phyloP scores from a whole-genome alignment of 1,139 yeast genomes.

The Yamadazyma oceani region DNA sequence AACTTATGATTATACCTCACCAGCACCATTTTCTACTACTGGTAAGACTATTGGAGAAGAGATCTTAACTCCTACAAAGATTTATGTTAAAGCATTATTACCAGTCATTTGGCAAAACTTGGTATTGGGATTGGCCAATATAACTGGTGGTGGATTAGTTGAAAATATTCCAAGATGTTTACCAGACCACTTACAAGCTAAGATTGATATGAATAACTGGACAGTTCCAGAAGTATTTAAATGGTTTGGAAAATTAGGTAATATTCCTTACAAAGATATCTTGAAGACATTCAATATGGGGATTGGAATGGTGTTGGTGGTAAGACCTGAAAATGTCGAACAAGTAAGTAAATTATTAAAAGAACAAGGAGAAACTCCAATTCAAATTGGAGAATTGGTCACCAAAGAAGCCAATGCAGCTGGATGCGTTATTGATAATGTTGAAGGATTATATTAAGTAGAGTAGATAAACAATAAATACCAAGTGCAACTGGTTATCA shows the following conservation, averaged over 20 bases:
- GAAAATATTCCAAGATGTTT: constrained; percentile 96
- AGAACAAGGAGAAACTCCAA: constrained; percentile 73
- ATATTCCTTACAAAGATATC: constrained; percentile 81
- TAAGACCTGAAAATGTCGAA: constrained; percentile 60
- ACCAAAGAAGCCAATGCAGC: constrained; percentile 47
- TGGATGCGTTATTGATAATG: constrained; percentile 68
- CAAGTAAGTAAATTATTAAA: constrained; percentile 54
- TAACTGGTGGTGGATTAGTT: constrained; percentile 97
- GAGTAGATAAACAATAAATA: not conserved
- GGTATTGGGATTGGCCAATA: constrained; percentile 88
- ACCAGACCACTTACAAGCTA: constrained; percentile 77
- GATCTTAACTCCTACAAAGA: constrained; percentile 84
- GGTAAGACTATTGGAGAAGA: constrained; percentile 81
- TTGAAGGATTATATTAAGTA: constrained; percentile 54
- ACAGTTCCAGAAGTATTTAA: constrained; percentile 83
- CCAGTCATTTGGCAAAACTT: constrained; percentile 68
- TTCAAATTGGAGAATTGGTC: constrained; percentile 73
- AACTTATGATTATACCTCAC: constrained; percentile 63
- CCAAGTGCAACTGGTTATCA: constrained; percentile 4
- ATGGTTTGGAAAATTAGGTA: constrained; percentile 92
- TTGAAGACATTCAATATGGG: constrained; percentile 94
- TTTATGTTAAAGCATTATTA: constrained; percentile 88
- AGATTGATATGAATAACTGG: constrained; percentile 78
- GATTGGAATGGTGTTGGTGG: constrained; percentile 94
- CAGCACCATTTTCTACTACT: constrained; percentile 81